phyloP scores from a whole-genome alignment of 2,329 filamentous ascomycete species.

The Fusarium anguioides region DNA sequence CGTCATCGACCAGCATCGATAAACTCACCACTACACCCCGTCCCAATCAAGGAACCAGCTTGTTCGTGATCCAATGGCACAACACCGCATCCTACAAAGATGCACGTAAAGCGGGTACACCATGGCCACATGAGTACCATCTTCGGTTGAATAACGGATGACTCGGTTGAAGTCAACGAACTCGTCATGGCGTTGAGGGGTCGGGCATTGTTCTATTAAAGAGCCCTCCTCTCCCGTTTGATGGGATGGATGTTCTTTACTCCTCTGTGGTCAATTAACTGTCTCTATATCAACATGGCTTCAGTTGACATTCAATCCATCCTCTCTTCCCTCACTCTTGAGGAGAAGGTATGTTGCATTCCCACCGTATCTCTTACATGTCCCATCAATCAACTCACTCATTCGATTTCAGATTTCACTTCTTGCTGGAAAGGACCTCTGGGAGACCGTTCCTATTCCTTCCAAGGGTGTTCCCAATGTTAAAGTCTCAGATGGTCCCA shows the following conservation, averaged over 20 bases:
- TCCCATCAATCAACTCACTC: neutral
- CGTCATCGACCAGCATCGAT: conserved; percentile 4
- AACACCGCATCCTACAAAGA: conserved; percentile 30
- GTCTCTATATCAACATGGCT: conserved; percentile 34
- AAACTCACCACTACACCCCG: conserved; percentile 6
- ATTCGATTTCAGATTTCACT: conserved; percentile 36
- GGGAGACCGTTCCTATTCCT: conserved; percentile 43
- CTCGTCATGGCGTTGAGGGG: conserved; percentile 25
- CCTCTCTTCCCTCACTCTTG: conserved; percentile 46
- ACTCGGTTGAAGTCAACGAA: conserved; percentile 19
- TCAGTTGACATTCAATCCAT: conserved; percentile 44
- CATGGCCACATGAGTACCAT: conserved; percentile 33
- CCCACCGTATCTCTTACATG: neutral
- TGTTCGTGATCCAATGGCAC: conserved; percentile 30
- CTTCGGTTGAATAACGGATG: conserved; percentile 36
- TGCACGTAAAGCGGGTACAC: conserved; percentile 36
- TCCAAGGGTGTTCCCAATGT: conserved; percentile 41
- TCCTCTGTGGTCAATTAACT: conserved; percentile 15
- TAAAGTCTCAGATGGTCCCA: conserved; percentile 44
- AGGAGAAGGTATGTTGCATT: conserved; percentile 45
- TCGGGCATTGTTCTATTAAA: conserved; percentile 35
- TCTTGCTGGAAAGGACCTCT: conserved; percentile 43
- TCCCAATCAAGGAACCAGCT: conserved; percentile 24
- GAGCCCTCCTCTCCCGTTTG: conserved; percentile 17
- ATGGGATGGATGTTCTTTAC: conserved; percentile 16